Conservation (phyloP, 176 grass and related monocot species). For the Elymus sibiricus region DNA sequence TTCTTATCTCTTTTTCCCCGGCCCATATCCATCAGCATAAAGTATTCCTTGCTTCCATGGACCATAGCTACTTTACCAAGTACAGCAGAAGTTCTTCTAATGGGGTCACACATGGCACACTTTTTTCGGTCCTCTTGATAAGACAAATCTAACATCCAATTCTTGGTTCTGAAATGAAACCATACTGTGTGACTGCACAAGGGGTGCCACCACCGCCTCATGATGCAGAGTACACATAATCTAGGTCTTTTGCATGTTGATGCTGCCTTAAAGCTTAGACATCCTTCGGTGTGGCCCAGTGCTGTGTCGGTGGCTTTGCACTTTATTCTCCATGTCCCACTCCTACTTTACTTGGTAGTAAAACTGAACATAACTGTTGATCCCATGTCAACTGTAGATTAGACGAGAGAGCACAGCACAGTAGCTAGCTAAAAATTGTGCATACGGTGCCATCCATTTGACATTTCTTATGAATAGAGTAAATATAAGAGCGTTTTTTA, state of each 20-base stretch:
- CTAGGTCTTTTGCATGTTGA: constrained; percentile 57
- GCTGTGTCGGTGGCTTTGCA: constrained; percentile 68
- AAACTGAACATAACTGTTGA: constrained; percentile 15
- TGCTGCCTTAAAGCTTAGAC: constrained; percentile 66
- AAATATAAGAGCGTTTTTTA: no score
- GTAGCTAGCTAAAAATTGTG: neutral
- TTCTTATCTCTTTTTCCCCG: constrained; percentile 23
- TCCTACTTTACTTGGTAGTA: constrained; percentile 29
- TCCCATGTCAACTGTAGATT: constrained; percentile 20
- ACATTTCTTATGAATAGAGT: neutral
- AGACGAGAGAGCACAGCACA: neutral
- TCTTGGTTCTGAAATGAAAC: constrained; percentile 30
- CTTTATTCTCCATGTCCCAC: constrained; percentile 70
- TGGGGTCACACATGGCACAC: constrained; percentile 34
- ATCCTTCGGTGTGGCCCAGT: constrained; percentile 46
- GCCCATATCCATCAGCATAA: constrained; percentile 41
- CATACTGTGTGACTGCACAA: constrained; percentile 19
- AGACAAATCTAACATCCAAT: constrained; percentile 67
- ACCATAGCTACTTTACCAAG: constrained; percentile 58
- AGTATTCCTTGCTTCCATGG: constrained; percentile 83
- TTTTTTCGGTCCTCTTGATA: constrained; percentile 48
- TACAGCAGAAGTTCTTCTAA: constrained; percentile 49
- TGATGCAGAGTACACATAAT: constrained; percentile 48
- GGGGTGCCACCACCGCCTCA: constrained; percentile 27
- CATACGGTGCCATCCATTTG: neutral